phyloP scores from a whole-genome alignment of 2,329 filamentous ascomycete genomes.

The Aspergillus eucalypticola region DNA sequence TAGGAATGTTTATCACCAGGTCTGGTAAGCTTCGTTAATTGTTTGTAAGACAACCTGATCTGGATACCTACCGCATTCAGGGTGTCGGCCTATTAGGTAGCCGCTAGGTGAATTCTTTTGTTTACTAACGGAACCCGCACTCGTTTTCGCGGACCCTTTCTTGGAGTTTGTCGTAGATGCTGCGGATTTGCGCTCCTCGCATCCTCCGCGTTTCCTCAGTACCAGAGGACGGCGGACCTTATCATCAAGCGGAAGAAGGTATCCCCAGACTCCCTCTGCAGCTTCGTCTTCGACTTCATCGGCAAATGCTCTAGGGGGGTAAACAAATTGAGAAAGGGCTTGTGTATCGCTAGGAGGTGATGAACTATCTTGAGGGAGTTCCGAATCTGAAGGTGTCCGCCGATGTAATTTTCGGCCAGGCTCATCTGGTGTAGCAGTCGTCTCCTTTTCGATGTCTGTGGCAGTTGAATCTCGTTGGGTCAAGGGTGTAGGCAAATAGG shows the following conservation, averaged over 20 bases:
- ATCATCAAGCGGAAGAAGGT: conserved; percentile 78
- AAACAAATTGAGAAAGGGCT: conserved; percentile 76
- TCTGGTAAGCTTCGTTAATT: conserved; percentile 50
- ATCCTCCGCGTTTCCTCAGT: conserved; percentile 71
- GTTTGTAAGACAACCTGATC: background rate
- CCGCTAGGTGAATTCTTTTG: conserved; percentile 67
- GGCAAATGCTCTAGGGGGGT: conserved; percentile 69
- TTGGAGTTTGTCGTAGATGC: conserved; percentile 38
- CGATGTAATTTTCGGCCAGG: conserved; percentile 53
- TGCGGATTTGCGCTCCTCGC: conserved; percentile 54
- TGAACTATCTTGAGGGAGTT: conserved; percentile 47
- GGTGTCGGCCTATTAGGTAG: conserved; percentile 88
- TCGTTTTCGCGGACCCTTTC: conserved; percentile 50
- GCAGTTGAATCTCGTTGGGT: conserved; percentile 68
- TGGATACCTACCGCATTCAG: conserved; percentile 76
- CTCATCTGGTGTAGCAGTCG: conserved; percentile 67
- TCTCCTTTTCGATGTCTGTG: conserved; percentile 65
- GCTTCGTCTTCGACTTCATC: conserved; percentile 85
- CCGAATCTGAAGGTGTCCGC: conserved; percentile 44
- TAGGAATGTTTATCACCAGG: conserved; percentile 71
- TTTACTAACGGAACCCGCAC: conserved; percentile 60
- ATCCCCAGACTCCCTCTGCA: conserved; percentile 90
- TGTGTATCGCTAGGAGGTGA: conserved; percentile 76
- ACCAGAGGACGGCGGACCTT: conserved; percentile 70
- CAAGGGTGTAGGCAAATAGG: conserved; percentile 78